phyloP scores from a whole-genome alignment of 1,284 basidiomycete genomes.

The Bondarzewia mesenterica region DNA sequence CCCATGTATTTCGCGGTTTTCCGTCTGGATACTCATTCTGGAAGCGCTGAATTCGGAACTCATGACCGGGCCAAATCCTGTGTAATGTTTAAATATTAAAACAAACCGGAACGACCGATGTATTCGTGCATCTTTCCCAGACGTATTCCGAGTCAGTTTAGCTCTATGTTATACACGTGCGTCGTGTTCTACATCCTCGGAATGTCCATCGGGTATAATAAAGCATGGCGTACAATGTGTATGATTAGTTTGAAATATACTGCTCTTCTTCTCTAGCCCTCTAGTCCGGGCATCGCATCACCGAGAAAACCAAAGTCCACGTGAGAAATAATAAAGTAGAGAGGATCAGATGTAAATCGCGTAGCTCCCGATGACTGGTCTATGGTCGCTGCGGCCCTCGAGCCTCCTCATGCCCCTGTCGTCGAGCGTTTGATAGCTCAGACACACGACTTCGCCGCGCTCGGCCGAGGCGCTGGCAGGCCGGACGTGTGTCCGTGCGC shows the following conservation, averaged over 20 bases:
- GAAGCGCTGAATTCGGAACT: no score
- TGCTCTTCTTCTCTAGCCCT: neutral
- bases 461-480: constrained; percentile 20
- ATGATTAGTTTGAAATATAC: neutral
- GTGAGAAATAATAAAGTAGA: neutral
- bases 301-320: neutral
- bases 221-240: neutral
- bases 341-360: constrained; percentile 43
- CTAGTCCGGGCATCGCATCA: no score
- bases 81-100: no score
- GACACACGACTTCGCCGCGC: constrained; percentile 56
- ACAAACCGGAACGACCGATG: no score
- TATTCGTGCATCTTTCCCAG: no score
- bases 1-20: no score
- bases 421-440: constrained; percentile 67
- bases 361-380: constrained; percentile 74
- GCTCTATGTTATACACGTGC: neutral
- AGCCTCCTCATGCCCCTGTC: constrained; percentile 68
- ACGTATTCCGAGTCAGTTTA: no score
- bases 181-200: neutral
- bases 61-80: no score
- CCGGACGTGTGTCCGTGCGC: constrained; percentile 6
- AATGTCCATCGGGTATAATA: neutral
- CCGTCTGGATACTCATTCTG: no score
- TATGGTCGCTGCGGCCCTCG: constrained; percentile 72